A percentile compares a stretch with the other conserved stretches of the same genome.
Evolutionary conservation across 1,284 basidiomycete genomes (phyloP).

Genomic region (Tranzscheliella williamsii): DNA sequence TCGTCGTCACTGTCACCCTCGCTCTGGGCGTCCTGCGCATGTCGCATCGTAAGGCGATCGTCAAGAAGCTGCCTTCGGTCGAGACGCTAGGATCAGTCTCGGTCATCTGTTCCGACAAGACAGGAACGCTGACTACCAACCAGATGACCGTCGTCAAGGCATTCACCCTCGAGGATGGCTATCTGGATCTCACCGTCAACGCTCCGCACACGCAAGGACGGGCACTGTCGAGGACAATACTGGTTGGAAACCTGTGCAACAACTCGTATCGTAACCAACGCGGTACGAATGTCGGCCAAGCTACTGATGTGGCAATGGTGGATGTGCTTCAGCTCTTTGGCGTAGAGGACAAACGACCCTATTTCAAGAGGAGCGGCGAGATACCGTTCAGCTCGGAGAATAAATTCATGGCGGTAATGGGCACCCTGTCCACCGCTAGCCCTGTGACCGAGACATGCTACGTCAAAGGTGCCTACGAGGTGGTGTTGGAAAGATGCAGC

Average conservation of each 20-base stretch:
- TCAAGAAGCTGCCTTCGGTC: slow-evolving; percentile 93
- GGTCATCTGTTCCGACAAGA: slow-evolving; percentile 97
- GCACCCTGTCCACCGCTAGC: slow-evolving; percentile 58
- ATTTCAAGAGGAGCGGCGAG: slow-evolving; percentile 77
- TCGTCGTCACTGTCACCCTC: slow-evolving; percentile 94
- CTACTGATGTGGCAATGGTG: slow-evolving; percentile 89
- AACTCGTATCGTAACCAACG: slow-evolving; percentile 71
- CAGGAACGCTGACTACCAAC: slow-evolving; percentile 92
- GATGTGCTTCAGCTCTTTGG: slow-evolving; percentile 77
- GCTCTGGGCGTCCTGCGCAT: slow-evolving; percentile 91
- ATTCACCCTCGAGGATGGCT: slow-evolving; percentile 80
- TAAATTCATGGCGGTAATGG: slow-evolving; percentile 89
- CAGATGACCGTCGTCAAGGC: slow-evolving; percentile 89
- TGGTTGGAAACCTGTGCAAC: slow-evolving; percentile 66
- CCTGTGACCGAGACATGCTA: slow-evolving; percentile 75
- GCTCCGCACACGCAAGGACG: slow-evolving; percentile 53
- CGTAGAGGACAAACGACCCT: slow-evolving; percentile 71
- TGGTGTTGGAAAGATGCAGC: slow-evolving; percentile 79
- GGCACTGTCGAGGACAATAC: slow-evolving; percentile 73
- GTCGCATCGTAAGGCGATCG: slow-evolving; percentile 91
- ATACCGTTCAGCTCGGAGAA: slow-evolving; percentile 87
- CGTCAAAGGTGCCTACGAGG: slow-evolving; percentile 89
- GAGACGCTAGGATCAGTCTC: slow-evolving; percentile 91
- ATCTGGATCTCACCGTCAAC: slow-evolving; percentile 66
- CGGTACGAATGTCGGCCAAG: slow-evolving; percentile 79